Base-by-base conservation (phyloP, 768 basidiomycete species). In the Tephrocybe sp. region DNA sequence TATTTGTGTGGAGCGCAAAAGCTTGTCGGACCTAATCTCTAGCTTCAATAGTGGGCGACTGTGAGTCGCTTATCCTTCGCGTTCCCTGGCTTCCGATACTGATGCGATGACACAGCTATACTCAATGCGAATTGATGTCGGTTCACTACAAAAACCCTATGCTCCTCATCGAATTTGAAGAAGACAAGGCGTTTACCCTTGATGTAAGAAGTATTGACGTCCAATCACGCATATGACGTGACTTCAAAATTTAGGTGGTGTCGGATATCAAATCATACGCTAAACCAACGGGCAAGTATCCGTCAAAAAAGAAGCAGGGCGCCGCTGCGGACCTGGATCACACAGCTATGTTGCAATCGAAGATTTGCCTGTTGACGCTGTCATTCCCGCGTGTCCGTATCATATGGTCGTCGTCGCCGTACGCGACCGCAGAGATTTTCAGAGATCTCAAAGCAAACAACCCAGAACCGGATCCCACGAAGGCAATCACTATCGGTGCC, bases 351-450 rank as follows among this genome's bases (percentile, higher is more conserved):
- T 75, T 98, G 16, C 96, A 98, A 66, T 84, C 89, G n/a, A 97
- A 97, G 60, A 80, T 99, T 28, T 92, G 91, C 24, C 78, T 98
- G 13, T 81, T 99, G 5, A 86, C 88, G 0, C 80, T 98, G 22
- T 77, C 89, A 6, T 98, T 98, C 64, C 97, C 95, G 0, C 86
- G 91, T 12, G 72, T 99, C 2, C 85, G 92, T 36, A 89, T 98
- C 61, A 90, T 99, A 64, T 98, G 97, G 97, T 94, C 94, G 0
- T 94, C 94, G 1, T 98, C 95, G 1, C 92, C 97, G 0, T 91
- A 93, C 61, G 88, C 89, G 16, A 94, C 92, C 0, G 79, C 92
- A 0, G 87, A 93, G 50, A 93, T 98, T 48, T 95, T 98, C 74
- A 82, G 80, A 39, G 97, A 98, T 61, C 83, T 99, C 27, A 99